These are phyloP conservation scores for Rhizopogon roseolus DNA, from an alignment of 768 basidiomycete species.

Conservation along the genomic window DNA sequence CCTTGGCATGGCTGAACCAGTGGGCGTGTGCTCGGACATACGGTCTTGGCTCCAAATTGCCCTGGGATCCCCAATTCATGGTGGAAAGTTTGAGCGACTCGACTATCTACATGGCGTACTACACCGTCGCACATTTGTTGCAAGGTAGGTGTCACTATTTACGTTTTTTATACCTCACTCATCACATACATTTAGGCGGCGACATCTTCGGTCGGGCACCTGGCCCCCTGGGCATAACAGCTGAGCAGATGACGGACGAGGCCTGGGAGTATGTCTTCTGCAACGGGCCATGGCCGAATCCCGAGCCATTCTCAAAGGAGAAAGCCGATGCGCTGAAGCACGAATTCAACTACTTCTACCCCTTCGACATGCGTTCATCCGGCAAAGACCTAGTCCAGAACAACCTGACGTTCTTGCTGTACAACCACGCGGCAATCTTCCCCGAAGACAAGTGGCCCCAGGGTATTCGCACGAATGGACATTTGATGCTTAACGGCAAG, in stretches of 20 bases:
- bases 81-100: conserved; percentile 97
- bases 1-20: conserved; percentile 91
- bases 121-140: conserved; percentile 87
- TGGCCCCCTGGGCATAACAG: conserved; percentile 79
- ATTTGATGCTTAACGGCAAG: conserved; percentile 94
- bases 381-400: conserved; percentile 97
- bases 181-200: conserved; percentile 37
- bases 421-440: conserved; percentile 95
- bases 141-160: conserved; percentile 56
- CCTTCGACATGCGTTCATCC: conserved; percentile 95
- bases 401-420: conserved; percentile 89
- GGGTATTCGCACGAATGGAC: conserved; percentile 93
- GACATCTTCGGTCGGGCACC: conserved; percentile 74
- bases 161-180: neutral
- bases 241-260: conserved; percentile 96
- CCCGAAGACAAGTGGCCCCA: conserved; percentile 81
- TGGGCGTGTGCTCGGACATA: conserved; percentile 99
- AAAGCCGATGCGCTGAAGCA: conserved; percentile 83
- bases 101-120: conserved; percentile 98
- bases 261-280: conserved; percentile 94
- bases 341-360: conserved; percentile 96
- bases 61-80: conserved; percentile 95
- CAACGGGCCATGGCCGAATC: conserved; percentile 68
- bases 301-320: conserved; percentile 62
- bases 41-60: conserved; percentile 90